phyloP scores from a whole-genome alignment of 2,329 filamentous ascomycete genomes.

The Biscogniauxia mediterranea region DNA sequence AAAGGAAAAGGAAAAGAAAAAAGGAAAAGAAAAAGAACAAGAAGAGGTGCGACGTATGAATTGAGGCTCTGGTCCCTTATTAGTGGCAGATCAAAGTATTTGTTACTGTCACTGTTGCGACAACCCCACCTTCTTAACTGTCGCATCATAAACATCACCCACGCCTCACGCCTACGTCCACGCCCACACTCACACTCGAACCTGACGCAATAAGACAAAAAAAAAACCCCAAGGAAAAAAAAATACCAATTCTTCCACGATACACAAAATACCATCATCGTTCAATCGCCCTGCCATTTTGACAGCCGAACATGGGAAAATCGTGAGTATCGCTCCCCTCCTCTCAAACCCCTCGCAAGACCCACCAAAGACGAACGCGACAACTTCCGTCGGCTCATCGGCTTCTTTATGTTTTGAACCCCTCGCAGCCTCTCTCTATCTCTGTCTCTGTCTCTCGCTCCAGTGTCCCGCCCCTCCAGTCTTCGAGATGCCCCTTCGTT shows the following conservation, averaged over 20 bases:
- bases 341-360: background rate
- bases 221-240: no score
- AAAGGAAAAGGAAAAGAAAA: background rate
- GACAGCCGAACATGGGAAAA: constrained; percentile 29
- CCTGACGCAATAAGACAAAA: background rate
- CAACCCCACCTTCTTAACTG: constrained; percentile 16
- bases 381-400: background rate
- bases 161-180: constrained; percentile 1
- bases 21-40: background rate
- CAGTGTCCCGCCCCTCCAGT: background rate
- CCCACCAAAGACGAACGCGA: constrained; percentile 5
- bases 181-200: background rate
- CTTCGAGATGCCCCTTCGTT: background rate
- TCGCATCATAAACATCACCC: constrained; percentile 23
- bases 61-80: constrained; percentile 10
- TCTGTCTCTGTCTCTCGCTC: constrained; percentile 5
- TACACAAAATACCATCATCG: background rate
- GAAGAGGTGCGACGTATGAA: background rate
- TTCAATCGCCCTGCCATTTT: background rate
- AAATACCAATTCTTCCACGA: background rate
- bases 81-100: constrained; percentile 1
- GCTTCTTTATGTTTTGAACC: background rate
- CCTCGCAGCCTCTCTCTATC: background rate
- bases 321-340: constrained; percentile 24
- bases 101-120: constrained; percentile 11